Percentiles rank a stretch among this genome's conserved stretches.
Evolutionary conservation across 2,329 filamentous ascomycete species (phyloP).

Genomic region (Talaromyces sp.): DNA sequence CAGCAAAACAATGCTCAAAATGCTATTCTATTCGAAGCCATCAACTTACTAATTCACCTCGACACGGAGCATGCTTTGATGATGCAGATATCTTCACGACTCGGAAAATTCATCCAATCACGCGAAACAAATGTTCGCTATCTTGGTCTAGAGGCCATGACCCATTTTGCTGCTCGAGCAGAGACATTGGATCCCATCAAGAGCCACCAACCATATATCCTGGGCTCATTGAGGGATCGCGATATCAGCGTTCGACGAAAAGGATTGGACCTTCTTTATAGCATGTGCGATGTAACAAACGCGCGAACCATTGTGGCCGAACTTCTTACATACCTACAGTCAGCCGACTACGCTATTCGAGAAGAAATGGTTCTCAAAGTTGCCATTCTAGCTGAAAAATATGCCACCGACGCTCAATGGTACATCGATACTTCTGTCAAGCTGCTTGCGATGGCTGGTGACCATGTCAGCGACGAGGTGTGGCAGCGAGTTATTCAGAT

Average conservation of each 20-base stretch:
- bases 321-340: conserved; percentile 89
- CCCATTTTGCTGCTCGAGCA: conserved; percentile 87
- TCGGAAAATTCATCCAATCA: conserved; percentile 95
- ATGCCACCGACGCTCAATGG: conserved; percentile 97
- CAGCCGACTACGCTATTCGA: conserved; percentile 93
- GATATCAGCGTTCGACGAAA: conserved; percentile 97
- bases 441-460: conserved; percentile 92
- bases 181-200: conserved; percentile 97
- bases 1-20: conserved; percentile 99
- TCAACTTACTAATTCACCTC: conserved; percentile 96
- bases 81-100: conserved; percentile 86
- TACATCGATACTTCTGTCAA: conserved; percentile 97
- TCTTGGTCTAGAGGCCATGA: conserved; percentile 95
- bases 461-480: conserved; percentile 97
- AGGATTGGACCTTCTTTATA: conserved; percentile 93
- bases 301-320: conserved; percentile 91
- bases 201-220: conserved; percentile 93
- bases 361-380: conserved; percentile 99
- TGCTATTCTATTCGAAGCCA: conserved; percentile 95
- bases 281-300: conserved; percentile 98
- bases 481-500: conserved; percentile 99
- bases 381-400: conserved; percentile 96
- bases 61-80: conserved; percentile 93
- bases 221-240: conserved; percentile 88
- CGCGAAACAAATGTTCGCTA: conserved; percentile 97